Evolutionary conservation across 1,284 basidiomycete genomes (phyloP), one percentile per base, ranked within the genome.

Genomic region (Irpex lacteus): DNA sequence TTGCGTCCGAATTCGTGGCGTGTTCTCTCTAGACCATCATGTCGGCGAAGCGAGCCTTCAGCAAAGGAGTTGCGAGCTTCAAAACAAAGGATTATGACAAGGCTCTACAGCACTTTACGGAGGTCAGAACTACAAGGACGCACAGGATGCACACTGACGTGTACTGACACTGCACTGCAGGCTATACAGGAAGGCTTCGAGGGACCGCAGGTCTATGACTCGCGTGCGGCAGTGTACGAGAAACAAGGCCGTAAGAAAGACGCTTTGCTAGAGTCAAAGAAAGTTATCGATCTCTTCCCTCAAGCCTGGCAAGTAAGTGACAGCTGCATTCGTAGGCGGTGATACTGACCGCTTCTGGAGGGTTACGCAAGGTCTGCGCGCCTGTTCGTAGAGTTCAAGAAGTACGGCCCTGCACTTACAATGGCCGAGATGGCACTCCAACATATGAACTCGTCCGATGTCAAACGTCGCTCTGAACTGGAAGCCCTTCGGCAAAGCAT

Each of bases 201-300:
- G 11, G 76, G 80, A 56, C 80, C 79, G 71, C 75, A 78, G 36
- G 74, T 89, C 15, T 89, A 85, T 63, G 91, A 93, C 69, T 89
- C 89, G 32, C 85, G 91, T 21, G 88, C 91, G 1, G 86, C 86
- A 0, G 82, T 84, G 1, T 81, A 86, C 67, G 84, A 89, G 70
- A 86, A 82, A 67, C 79, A 89, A 1, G 83, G 80, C 5, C 79
- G 80, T 59, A 68, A 75, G 37, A 89, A 86, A 65, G 83, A 87
- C 15, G 90, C 89, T 0, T 77, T 94, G 8, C 77, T 76, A 11
- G 91, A 93, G 69, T 83, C 86, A 6, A 87, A 85, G 72, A 78
- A 76, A 58, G 86, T 84, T 18, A 89, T 94, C 59, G 81, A 86
- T 61, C 75, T 89, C 6, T 83, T 84, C 4, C 88, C 88, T 1